Percentiles rank a stretch among this genome's conserved stretches.
Evolutionary conservation across 768 basidiomycete species (phyloP).

Genomic region (Termitomyces sp.): DNA sequence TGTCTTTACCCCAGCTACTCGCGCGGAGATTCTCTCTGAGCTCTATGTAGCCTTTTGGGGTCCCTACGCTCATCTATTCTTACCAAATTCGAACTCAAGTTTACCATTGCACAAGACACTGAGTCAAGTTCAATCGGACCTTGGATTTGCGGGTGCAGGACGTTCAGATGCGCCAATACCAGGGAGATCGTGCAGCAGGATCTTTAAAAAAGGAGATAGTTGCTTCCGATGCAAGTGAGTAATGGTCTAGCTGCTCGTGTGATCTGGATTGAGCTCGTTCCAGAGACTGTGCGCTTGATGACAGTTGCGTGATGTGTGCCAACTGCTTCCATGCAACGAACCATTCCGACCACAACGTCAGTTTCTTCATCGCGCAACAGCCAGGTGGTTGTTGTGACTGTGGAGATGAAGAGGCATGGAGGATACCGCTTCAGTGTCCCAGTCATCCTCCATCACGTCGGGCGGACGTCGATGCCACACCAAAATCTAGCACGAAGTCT

Average conservation of each 20-base stretch:
- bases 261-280: neutral
- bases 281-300: conserved; percentile 89
- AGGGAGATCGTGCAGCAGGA: conserved; percentile 77
- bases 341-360: conserved; percentile 85
- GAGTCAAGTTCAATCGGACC: conserved; percentile 62
- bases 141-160: conserved; percentile 54
- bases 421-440: conserved; percentile 58
- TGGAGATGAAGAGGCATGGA: conserved; percentile 89
- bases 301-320: conserved; percentile 86
- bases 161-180: conserved; percentile 54
- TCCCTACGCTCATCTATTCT: conserved; percentile 64
- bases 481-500: conserved; percentile 35
- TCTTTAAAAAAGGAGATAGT: conserved; percentile 87
- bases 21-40: conserved; percentile 77
- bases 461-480: conserved; percentile 28
- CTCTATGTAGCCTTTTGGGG: conserved; percentile 85
- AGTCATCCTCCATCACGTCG: conserved; percentile 60
- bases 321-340: conserved; percentile 87
- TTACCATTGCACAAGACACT: conserved; percentile 61
- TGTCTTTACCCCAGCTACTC: conserved; percentile 65
- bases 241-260: neutral
- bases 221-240: conserved; percentile 93
- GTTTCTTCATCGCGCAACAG: conserved; percentile 90
- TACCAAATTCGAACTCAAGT: conserved; percentile 58
- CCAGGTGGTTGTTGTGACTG: conserved; percentile 95